Percentiles rank a stretch among this genome's conserved stretches.
Conservation (phyloP, 2,329 filamentous ascomycete species). For the Cercospora zeae-maydis region DNA sequence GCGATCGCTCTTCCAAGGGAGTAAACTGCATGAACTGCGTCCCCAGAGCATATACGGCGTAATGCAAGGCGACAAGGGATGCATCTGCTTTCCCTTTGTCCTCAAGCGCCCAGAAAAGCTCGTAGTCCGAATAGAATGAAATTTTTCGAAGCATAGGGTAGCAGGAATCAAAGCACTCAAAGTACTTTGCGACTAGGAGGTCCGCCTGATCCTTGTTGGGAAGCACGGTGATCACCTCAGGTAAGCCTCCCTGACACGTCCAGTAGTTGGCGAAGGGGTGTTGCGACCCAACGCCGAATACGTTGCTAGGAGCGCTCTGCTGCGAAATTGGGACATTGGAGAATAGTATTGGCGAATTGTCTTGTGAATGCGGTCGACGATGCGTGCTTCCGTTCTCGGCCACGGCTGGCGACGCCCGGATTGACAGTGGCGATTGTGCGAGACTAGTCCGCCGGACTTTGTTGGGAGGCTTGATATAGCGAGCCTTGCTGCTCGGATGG, state of each 20-base stretch:
- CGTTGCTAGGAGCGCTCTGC: constrained; percentile 66
- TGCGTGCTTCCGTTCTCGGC: constrained; percentile 29
- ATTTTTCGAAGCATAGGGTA: constrained; percentile 66
- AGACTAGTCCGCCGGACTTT: constrained; percentile 35
- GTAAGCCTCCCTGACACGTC: constrained; percentile 71
- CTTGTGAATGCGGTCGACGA: constrained; percentile 18
- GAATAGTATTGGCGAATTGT: constrained; percentile 51
- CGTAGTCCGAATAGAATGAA: constrained; percentile 69
- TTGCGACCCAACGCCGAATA: constrained; percentile 75
- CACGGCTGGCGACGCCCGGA: constrained; percentile 25
- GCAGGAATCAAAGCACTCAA: constrained; percentile 67
- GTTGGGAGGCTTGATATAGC: constrained; percentile 35
- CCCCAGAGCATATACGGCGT: constrained; percentile 72
- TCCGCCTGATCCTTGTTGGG: constrained; percentile 74
- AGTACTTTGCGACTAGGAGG: constrained; percentile 57
- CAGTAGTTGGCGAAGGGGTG: constrained; percentile 82
- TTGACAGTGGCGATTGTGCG: constrained; percentile 21
- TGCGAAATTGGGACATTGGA: constrained; percentile 68
- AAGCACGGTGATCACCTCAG: constrained; percentile 71
- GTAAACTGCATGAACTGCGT: constrained; percentile 68
- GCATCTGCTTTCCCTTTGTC: constrained; percentile 64
- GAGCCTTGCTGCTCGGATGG: constrained; percentile 25
- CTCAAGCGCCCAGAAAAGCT: constrained; percentile 67
- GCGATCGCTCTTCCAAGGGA: constrained; percentile 60
- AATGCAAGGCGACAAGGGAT: constrained; percentile 67